Evolutionary conservation across 1,284 basidiomycete species (phyloP).

Genomic region (Rhodotorula glutinis): DNA sequence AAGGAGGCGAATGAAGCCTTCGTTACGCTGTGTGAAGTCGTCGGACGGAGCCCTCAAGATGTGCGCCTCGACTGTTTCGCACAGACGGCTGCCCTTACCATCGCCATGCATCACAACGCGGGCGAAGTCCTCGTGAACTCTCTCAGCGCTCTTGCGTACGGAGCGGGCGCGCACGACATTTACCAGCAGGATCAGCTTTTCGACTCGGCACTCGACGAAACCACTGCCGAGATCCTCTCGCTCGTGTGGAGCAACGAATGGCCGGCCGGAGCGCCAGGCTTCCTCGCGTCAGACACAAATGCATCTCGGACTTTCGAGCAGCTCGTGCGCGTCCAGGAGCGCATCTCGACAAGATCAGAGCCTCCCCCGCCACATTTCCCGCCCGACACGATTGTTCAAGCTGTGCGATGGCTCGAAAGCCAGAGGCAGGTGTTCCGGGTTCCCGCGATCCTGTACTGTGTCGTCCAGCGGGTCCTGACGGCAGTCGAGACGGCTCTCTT

Average conservation of each 20-base stretch:
- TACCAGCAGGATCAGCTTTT: slow-evolving; percentile 26
- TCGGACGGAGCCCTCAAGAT: slow-evolving; percentile 49
- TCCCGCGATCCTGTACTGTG: slow-evolving; percentile 61
- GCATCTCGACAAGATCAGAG: slow-evolving; percentile 7
- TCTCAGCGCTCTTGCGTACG: background rate
- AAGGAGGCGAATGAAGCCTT: slow-evolving; percentile 11
- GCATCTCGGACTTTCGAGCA: slow-evolving; percentile 10
- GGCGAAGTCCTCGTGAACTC: slow-evolving; percentile 5
- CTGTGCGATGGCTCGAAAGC: slow-evolving; percentile 48
- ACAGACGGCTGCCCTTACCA: slow-evolving; percentile 60
- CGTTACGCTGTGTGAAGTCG: slow-evolving; percentile 19
- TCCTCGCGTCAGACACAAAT: slow-evolving; percentile 5
- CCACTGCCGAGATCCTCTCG: slow-evolving; percentile 38
- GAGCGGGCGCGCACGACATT: slow-evolving; percentile 19
- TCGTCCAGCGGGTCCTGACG: slow-evolving; percentile 69
- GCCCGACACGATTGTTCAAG: slow-evolving; percentile 49
- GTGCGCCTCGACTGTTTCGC: slow-evolving; percentile 66
- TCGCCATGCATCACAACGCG: slow-evolving; percentile 1
- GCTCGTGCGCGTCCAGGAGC: slow-evolving; percentile 4
- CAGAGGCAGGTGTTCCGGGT: slow-evolving; percentile 10
- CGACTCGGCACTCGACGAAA: slow-evolving; percentile 32
- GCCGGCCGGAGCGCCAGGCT: background rate
- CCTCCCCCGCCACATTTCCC: slow-evolving; percentile 28
- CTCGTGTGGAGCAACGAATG: slow-evolving; percentile 31
- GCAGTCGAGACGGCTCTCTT: slow-evolving; percentile 66